Conservation (phyloP, 1,139 yeast species). For the Magnusiomyces tetraspermus region DNA sequence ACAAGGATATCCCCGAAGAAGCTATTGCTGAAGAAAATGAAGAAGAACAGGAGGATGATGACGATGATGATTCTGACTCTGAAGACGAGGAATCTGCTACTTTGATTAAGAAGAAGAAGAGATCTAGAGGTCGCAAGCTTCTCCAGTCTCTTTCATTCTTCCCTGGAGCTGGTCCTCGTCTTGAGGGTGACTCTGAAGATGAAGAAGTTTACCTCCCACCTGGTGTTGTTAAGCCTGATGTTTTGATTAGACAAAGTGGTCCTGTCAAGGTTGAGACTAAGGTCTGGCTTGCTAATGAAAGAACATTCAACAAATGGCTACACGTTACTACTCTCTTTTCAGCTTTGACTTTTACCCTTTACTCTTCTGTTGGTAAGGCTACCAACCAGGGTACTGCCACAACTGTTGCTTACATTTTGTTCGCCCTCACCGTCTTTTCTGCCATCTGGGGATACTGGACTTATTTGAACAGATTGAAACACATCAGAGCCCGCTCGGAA, state of each 20-base stretch:
- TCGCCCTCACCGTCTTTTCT: constrained; percentile 68
- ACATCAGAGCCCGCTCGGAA: constrained; percentile 74
- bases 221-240: constrained; percentile 76
- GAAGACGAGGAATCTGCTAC: constrained; percentile 20
- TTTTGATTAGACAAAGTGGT: constrained; percentile 76
- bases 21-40: constrained; percentile 28
- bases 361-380: constrained; percentile 65
- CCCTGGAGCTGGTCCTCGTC: constrained; percentile 23
- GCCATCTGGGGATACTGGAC: constrained; percentile 85
- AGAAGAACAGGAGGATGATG: constrained; percentile 21
- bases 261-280: constrained; percentile 92
- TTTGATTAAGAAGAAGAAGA: constrained; percentile 10
- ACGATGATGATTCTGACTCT: constrained; percentile 24
- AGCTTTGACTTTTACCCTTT: constrained; percentile 77
- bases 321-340: constrained; percentile 82
- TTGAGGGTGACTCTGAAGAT: constrained; percentile 80
- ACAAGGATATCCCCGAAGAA: constrained; percentile 13
- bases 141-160: constrained; percentile 22
- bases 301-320: constrained; percentile 94
- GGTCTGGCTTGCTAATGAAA: constrained; percentile 96
- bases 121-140: constrained; percentile 1
- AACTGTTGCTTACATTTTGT: constrained; percentile 66
- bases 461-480: constrained; percentile 58
- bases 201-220: constrained; percentile 79
- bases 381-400: constrained; percentile 32